Evolutionary conservation across 225 moss, liverwort and hornwort genomes (phyloP).

Genomic region (Polytrichum formosum): DNA sequence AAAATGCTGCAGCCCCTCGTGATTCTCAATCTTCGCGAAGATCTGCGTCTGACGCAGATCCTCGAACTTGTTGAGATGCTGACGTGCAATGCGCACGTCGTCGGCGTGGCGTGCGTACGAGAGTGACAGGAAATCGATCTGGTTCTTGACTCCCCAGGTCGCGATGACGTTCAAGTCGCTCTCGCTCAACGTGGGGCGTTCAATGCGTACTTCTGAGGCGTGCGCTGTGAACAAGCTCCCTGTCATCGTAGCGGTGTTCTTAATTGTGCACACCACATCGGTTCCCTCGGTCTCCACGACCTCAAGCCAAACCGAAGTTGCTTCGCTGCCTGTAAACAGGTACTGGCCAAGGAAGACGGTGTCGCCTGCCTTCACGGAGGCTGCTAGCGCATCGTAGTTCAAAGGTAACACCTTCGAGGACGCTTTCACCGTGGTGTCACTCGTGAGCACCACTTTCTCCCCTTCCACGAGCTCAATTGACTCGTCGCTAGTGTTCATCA

Average conservation of each 20-base stretch:
- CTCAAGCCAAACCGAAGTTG: conserved; percentile 62
- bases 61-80: conserved; percentile 41
- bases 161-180: conserved; percentile 34
- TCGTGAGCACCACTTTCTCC: conserved; percentile 37
- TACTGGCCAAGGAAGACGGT: conserved; percentile 61
- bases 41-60: conserved; percentile 55
- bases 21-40: conserved; percentile 59
- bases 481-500: conserved; percentile 36
- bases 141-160: conserved; percentile 50
- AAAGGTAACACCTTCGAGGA: conserved; percentile 46
- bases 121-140: conserved; percentile 52
- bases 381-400: conserved; percentile 49
- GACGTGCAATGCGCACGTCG: conserved; percentile 49
- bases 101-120: conserved; percentile 59
- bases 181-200: conserved; percentile 52
- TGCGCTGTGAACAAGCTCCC: conserved; percentile 62
- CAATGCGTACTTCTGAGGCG: conserved; percentile 50
- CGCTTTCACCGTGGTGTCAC: conserved; percentile 20
- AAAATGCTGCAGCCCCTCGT: conserved; percentile 77
- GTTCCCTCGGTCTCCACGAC: conserved; percentile 35
- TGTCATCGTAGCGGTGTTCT: conserved; percentile 58
- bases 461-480: conserved; percentile 53
- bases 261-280: conserved; percentile 49
- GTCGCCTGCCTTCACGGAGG: conserved; percentile 38
- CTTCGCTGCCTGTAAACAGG: conserved; percentile 61